These are phyloP conservation scores for Powellomyces hirtus DNA, from an alignment of 192 early-diverging fungal species.

Conservation along the genomic window DNA sequence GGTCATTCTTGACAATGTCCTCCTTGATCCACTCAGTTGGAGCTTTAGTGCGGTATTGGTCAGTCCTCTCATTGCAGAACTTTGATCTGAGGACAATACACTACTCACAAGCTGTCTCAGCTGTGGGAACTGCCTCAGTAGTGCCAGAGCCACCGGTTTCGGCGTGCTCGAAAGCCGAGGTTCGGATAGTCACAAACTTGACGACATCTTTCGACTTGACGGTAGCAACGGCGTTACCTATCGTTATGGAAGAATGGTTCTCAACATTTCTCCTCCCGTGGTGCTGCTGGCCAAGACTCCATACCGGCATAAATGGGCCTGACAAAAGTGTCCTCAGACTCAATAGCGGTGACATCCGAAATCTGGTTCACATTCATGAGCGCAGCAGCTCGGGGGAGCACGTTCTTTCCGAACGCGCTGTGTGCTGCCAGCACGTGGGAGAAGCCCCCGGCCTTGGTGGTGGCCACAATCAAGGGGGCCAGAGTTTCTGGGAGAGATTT, in stretches of 20 bases:
- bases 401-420: slow-evolving; percentile 90
- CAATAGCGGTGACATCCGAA: slow-evolving; percentile 82
- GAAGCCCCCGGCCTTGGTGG: slow-evolving; percentile 66
- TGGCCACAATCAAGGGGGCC: slow-evolving; percentile 69
- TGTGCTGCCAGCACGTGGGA: slow-evolving; percentile 87
- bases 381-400: slow-evolving; percentile 90
- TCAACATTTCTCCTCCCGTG: background rate
- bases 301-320: slow-evolving; percentile 95
- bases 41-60: too few relatives aligned
- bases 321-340: slow-evolving; percentile 83
- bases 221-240: slow-evolving; percentile 93
- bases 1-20: slow-evolving; percentile 89
- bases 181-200: slow-evolving; percentile 88
- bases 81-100: too few relatives aligned
- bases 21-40: slow-evolving; percentile 82
- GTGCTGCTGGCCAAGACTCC: background rate
- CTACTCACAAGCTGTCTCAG: slow-evolving; percentile 46
- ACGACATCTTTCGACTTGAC: slow-evolving; percentile 86
- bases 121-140: slow-evolving; percentile 66
- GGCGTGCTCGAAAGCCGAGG: slow-evolving; percentile 81
- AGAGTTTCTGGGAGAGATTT: slow-evolving; percentile 79
- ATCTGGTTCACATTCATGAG: slow-evolving; percentile 86
- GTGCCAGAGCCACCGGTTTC: slow-evolving; percentile 59
- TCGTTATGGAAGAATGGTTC: background rate
- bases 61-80: too few relatives aligned